Evolutionary conservation across 2,329 filamentous ascomycete species (phyloP), one percentile per base, ranked within the genome.

Genomic region (Trichophyton simii): DNA sequence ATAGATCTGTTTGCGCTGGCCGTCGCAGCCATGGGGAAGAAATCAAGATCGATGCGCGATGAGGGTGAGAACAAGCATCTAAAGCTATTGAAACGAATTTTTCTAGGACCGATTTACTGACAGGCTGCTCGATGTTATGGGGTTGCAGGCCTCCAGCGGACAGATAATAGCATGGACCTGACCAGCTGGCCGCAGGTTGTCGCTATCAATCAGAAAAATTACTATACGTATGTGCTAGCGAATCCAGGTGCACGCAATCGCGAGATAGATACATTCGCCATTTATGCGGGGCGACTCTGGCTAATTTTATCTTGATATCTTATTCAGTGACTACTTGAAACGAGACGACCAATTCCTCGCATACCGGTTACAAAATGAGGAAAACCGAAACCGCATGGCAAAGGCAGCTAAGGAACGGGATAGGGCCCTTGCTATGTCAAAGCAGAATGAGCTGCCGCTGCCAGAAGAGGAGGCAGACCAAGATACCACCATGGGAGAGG

Each of bases 141-240:
- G 18, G 3, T 13, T 22, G 46, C 72, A 96, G 92, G 94, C 66
- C 85, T 99, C 66, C 90, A 95, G 78, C 84, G 92, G 72, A 97
- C 94, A 63, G 94, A 99, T 79, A 99, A 99, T 83, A 91, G 92
- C 77, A 92, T 99, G 87, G 94, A 91, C 72, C 84, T 94, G 71
- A 89, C 91, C 57, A 95, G 83, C 73, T 99, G 94, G 92, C 92
- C 94, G 8, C 87, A 94, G 71, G 86, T 96, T 62, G 82, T 84
- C 50, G 89, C 94, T 69, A 99, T 99, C 76, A 99, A 99, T 73
- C 94, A 99, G 75, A 99, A 99, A 79, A 99, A 99, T 75, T 99
- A 99, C 76, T 96, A 96, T 74, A 96, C 91, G 89, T 94, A 81
- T 64, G 85, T 78, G 22, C 13, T 36, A 4, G 15, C 13, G n/a